These are phyloP conservation scores for Neotropicomus parvogracilis DNA, from an alignment of 1,284 basidiomycete genomes.

Conservation along the genomic window DNA sequence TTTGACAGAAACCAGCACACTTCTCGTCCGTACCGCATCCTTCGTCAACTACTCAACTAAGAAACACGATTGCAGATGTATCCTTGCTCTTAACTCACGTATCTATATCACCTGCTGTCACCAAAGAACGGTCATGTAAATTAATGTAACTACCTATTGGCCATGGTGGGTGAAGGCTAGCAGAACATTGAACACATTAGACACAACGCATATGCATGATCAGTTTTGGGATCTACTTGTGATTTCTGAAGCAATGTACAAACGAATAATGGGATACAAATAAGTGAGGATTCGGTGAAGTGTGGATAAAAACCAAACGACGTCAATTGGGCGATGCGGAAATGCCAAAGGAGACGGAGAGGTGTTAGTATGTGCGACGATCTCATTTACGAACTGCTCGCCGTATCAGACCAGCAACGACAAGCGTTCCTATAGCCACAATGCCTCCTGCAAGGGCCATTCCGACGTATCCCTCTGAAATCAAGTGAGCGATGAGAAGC, in stretches of 20 bases:
- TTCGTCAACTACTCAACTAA: conserved; percentile 18
- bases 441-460: conserved; percentile 92
- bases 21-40: conserved; percentile 7
- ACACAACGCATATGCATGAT: not conserved
- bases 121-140: conserved; percentile 24
- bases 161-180: not conserved
- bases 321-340: conserved; percentile 13
- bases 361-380: conserved; percentile 12
- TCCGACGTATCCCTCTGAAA: conserved; percentile 84
- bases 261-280: conserved; percentile 29
- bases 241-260: conserved; percentile 7
- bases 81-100: conserved; percentile 24
- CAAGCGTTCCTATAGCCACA: conserved; percentile 80
- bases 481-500: conserved; percentile 7
- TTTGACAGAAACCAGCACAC: conserved; percentile 5
- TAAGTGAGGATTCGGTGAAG: conserved; percentile 23
- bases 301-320: conserved; percentile 11
- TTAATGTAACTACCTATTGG: conserved; percentile 32
- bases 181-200: conserved; percentile 1
- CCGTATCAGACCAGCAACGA: conserved; percentile 82
- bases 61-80: conserved; percentile 26
- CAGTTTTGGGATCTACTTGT: conserved; percentile 17
- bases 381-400: conserved; percentile 72
- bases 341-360: conserved; percentile 11
- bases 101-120: conserved; percentile 30